Evolutionary conservation across 805 yeast genomes (phyloP).

Genomic region (Suhomyces emberorum): DNA sequence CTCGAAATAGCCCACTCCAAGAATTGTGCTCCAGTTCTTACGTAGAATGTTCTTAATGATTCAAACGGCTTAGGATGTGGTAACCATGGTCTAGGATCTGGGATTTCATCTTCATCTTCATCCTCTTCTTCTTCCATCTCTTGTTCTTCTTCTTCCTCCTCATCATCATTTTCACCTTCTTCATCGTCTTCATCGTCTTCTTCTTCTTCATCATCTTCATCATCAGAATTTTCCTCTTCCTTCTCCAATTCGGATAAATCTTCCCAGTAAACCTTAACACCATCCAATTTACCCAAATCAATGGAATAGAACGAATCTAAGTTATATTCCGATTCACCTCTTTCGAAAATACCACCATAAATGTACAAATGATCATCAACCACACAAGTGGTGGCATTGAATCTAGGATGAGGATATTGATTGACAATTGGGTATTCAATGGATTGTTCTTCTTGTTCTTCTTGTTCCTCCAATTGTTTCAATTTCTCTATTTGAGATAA

Average conservation of each 20-base stretch:
- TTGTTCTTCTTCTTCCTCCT: slow-evolving; percentile 47
- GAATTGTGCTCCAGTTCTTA: slow-evolving; percentile 82
- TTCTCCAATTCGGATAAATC: slow-evolving; percentile 58
- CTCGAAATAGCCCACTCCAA: slow-evolving; percentile 91
- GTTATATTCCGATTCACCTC: slow-evolving; percentile 79
- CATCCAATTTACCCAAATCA: slow-evolving; percentile 84
- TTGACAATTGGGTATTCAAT: slow-evolving; percentile 54
- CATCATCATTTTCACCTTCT: slow-evolving; percentile 55
- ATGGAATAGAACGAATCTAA: slow-evolving; percentile 84
- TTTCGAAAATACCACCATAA: slow-evolving; percentile 88
- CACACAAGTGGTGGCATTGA: slow-evolving; percentile 82
- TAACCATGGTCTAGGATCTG: slow-evolving; percentile 93
- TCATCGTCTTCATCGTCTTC: slow-evolving; percentile 66
- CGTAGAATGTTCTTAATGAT: slow-evolving; percentile 74
- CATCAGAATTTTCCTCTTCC: slow-evolving; percentile 59
- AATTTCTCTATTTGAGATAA: slow-evolving; percentile 35
- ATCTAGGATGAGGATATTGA: slow-evolving; percentile 82
- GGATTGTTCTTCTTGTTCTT: slow-evolving; percentile 34
- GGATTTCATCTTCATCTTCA: slow-evolving; percentile 64
- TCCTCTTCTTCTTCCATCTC: slow-evolving; percentile 63
- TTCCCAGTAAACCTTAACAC: slow-evolving; percentile 88
- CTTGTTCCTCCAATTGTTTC: slow-evolving; percentile 35
- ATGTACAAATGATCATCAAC: slow-evolving; percentile 80
- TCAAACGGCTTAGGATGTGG: slow-evolving; percentile 97
- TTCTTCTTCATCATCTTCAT: slow-evolving; percentile 52